These are phyloP conservation scores for Penicillium arizonense DNA, from an alignment of 495 filamentous ascomycete species.

Conservation along the genomic window DNA sequence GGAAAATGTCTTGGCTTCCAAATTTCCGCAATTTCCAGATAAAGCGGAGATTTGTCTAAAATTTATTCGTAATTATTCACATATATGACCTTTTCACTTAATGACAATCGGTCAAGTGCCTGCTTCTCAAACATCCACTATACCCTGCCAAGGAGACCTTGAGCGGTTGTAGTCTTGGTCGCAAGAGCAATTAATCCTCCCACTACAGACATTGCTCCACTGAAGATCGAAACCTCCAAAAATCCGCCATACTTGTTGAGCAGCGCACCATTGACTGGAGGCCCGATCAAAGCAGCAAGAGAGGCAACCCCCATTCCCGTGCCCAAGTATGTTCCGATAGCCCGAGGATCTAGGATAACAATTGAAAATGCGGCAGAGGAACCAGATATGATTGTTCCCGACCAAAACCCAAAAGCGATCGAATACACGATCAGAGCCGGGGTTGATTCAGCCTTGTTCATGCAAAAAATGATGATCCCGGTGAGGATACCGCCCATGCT, in stretches of 20 bases:
- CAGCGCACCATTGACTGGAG: constrained; percentile 52
- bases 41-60: too few species aligned
- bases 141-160: background rate
- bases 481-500: constrained; percentile 13
- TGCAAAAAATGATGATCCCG: constrained; percentile 28
- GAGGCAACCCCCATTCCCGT: constrained; percentile 48
- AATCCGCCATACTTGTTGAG: constrained; percentile 41
- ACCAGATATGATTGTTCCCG: constrained; percentile 45
- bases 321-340: constrained; percentile 56
- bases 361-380: constrained; percentile 40
- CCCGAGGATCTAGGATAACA: constrained; percentile 36
- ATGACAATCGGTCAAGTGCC: too few species aligned
- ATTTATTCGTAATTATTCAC: too few species aligned
- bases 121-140: background rate
- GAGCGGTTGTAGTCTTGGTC: background rate
- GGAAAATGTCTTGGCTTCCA: too few species aligned
- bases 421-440: constrained; percentile 33
- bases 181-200: background rate
- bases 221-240: constrained; percentile 42
- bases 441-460: constrained; percentile 21
- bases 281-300: constrained; percentile 47
- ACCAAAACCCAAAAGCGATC: constrained; percentile 30
- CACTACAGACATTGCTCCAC: constrained; percentile 35
- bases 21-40: too few species aligned
- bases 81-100: too few species aligned